A percentile compares a stretch with the other conserved stretches of the same genome.
These are phyloP conservation scores for Grigorovia yakushimaensis DNA, from an alignment of 805 yeast genomes.

Conservation along the genomic window DNA sequence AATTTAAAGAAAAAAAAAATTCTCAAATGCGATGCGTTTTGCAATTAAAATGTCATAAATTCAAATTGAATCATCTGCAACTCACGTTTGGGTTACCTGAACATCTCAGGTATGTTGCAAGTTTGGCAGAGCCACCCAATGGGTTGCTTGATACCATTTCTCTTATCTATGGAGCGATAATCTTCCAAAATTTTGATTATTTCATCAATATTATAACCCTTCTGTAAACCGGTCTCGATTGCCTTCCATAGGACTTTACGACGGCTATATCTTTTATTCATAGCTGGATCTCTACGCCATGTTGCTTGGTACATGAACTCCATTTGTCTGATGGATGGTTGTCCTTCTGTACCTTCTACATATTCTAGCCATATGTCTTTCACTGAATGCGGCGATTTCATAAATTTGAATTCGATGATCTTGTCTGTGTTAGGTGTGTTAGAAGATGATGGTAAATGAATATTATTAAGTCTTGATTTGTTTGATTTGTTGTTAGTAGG, in stretches of 20 bases:
- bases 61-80: not conserved
- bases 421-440: not conserved
- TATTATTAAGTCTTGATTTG: not conserved
- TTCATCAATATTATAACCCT: constrained; percentile 35
- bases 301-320: constrained; percentile 41
- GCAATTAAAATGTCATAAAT: not conserved
- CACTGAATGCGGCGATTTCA: constrained; percentile 37
- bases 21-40: not conserved
- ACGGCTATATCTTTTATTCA: constrained; percentile 43
- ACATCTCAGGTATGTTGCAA: constrained; percentile 28
- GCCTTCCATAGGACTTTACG: constrained; percentile 47
- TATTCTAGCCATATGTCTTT: constrained; percentile 50
- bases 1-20: too few relatives aligned
- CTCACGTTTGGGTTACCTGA: constrained; percentile 3
- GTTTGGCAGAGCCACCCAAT: constrained; percentile 37
- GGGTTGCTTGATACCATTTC: constrained; percentile 35
- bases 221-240: constrained; percentile 38
- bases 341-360: constrained; percentile 40
- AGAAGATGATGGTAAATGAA: not conserved
- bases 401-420: constrained; percentile 24
- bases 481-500: not conserved
- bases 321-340: constrained; percentile 42
- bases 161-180: constrained; percentile 33
- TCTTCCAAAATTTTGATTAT: constrained; percentile 40
- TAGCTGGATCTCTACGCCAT: constrained; percentile 49